These are phyloP conservation scores for Didymella exigua DNA, from an alignment of 2,329 filamentous ascomycete species.

Conservation along the genomic window DNA sequence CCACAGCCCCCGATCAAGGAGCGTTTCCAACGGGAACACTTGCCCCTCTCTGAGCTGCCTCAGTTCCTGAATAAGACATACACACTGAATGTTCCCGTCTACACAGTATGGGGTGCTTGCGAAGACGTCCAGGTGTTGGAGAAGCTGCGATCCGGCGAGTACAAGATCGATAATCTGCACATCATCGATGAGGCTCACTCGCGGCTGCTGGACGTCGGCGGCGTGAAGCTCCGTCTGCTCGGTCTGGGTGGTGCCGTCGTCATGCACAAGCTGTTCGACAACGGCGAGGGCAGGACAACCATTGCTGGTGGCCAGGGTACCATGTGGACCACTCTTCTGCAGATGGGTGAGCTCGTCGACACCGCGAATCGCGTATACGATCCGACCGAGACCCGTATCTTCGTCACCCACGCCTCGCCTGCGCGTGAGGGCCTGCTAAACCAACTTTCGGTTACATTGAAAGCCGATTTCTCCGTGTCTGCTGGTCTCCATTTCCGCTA, in stretches of 20 bases:
- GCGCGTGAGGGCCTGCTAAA: slow-evolving; percentile 96
- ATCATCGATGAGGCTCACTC: slow-evolving; percentile 99
- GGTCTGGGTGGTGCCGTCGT: slow-evolving; percentile 95
- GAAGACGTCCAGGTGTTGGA: slow-evolving; percentile 97
- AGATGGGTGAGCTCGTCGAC: slow-evolving; percentile 98
- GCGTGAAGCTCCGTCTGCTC: slow-evolving; percentile 91
- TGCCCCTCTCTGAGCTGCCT: slow-evolving; percentile 90
- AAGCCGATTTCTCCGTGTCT: slow-evolving; percentile 97
- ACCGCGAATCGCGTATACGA: slow-evolving; percentile 98
- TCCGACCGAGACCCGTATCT: slow-evolving; percentile 93
- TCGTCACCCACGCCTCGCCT: slow-evolving; percentile 95
- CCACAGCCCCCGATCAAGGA: slow-evolving; percentile 76
- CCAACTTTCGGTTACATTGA: slow-evolving; percentile 94
- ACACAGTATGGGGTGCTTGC: slow-evolving; percentile 98
- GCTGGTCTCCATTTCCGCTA: slow-evolving; percentile 98
- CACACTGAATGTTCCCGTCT: slow-evolving; percentile 93
- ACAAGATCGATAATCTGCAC: slow-evolving; percentile 96
- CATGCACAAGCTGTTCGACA: slow-evolving; percentile 99
- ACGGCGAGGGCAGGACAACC: slow-evolving; percentile 95
- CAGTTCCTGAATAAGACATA: slow-evolving; percentile 85
- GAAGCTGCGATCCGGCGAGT: slow-evolving; percentile 96
- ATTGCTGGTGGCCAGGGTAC: slow-evolving; percentile 98
- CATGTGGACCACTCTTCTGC: slow-evolving; percentile 98
- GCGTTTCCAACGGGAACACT: slow-evolving; percentile 78
- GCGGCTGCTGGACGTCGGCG: slow-evolving; percentile 90